Conservation (phyloP, 192 early-diverging fungal species). For the Entophlyctis helioformis region DNA sequence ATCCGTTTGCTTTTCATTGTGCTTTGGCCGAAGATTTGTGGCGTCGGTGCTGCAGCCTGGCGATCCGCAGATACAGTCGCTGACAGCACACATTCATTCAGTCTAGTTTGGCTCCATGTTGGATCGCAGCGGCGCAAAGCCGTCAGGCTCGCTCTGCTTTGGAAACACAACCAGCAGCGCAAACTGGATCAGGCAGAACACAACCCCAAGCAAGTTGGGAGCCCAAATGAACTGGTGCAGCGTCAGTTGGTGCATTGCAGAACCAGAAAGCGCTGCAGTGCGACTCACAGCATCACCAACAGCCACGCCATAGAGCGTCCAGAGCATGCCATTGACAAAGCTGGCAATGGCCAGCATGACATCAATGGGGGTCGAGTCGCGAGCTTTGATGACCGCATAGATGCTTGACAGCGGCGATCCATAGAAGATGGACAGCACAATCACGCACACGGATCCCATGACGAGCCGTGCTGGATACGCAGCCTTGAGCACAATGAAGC, state of each 20-base stretch:
- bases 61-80: too few relatives aligned
- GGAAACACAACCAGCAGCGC: background rate
- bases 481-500: background rate
- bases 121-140: too few relatives aligned
- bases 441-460: background rate
- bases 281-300: too few relatives aligned
- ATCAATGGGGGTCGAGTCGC: background rate
- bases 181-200: background rate
- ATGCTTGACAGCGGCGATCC: slow-evolving; percentile 6
- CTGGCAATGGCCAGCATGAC: background rate
- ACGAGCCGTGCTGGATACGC: background rate
- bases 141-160: too few relatives aligned
- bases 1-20: too few relatives aligned
- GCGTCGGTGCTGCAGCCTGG: too few relatives aligned
- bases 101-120: too few relatives aligned
- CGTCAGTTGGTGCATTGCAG: too few relatives aligned
- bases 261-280: too few relatives aligned
- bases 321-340: background rate
- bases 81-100: too few relatives aligned
- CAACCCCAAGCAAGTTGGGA: slow-evolving; percentile 2
- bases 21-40: too few relatives aligned
- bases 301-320: slow-evolving; percentile 4
- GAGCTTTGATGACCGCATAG: slow-evolving; percentile 2
- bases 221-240: slow-evolving; percentile 3
- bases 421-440: slow-evolving; percentile 4